Evolutionary conservation across 1,284 basidiomycete genomes (phyloP).

Genomic region (Apiotrichum brassicae): DNA sequence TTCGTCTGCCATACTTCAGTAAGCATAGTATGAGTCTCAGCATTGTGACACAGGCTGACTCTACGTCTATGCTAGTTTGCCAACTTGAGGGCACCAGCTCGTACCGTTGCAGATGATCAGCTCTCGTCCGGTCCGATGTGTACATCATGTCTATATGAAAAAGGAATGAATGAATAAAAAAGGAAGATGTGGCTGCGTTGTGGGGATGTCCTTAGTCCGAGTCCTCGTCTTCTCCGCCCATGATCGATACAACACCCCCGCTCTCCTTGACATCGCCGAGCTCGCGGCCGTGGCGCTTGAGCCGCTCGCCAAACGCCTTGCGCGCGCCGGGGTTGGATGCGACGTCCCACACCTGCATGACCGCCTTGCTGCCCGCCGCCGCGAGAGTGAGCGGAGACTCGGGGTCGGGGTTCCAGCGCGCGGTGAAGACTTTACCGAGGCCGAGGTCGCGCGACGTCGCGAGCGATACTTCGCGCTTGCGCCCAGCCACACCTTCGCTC

Average conservation of each 20-base stretch:
- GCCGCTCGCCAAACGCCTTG: conserved; percentile 68
- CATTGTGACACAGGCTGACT: no score
- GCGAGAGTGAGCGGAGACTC: conserved; percentile 82
- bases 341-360: conserved; percentile 91
- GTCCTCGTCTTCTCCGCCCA: conserved; percentile 61
- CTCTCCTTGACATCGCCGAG: conserved; percentile 56
- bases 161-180: no score
- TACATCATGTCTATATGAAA: background rate
- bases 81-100: no score
- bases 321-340: conserved; percentile 68
- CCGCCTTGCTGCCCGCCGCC: conserved; percentile 87
- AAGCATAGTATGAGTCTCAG: no score
- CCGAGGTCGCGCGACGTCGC: conserved; percentile 88
- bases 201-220: conserved; percentile 46
- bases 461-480: conserved; percentile 72
- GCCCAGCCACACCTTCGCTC: conserved; percentile 51
- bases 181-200: no score
- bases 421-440: conserved; percentile 90
- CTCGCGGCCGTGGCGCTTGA: conserved; percentile 61
- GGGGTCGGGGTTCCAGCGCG: conserved; percentile 77
- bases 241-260: conserved; percentile 62
- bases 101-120: no score
- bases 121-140: background rate
- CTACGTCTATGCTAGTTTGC: no score
- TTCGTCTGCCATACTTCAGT: no score